Conservation (phyloP, 1,284 basidiomycete species). For the Moniliophthora roreri region DNA sequence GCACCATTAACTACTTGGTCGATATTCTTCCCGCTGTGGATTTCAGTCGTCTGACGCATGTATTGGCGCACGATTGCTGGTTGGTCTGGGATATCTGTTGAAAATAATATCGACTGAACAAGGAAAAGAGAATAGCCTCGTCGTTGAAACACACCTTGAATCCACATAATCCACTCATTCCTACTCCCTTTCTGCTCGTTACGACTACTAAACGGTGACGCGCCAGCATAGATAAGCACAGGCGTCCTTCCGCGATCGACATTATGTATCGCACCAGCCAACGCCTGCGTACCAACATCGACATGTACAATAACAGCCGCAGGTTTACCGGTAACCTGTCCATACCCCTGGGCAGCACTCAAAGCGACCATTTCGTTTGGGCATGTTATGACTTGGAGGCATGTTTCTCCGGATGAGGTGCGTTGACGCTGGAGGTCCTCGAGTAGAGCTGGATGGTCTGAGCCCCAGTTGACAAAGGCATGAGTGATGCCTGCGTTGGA, state of each 20-base stretch:
- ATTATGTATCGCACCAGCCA: conserved; percentile 74
- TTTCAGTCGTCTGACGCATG: conserved; percentile 64
- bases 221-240: conserved; percentile 70
- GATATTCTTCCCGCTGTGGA: conserved; percentile 51
- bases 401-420: conserved; percentile 32
- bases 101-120: not conserved
- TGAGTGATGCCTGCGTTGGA: conserved; percentile 63
- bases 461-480: conserved; percentile 75
- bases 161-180: conserved; percentile 76
- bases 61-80: conserved; percentile 68
- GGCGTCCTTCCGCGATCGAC: conserved; percentile 62
- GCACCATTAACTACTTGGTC: conserved; percentile 53
- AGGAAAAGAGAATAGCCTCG: not conserved
- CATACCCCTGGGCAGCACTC: conserved; percentile 70
- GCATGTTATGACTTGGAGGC: conserved; percentile 56
- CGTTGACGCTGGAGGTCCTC: conserved; percentile 66
- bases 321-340: conserved; percentile 61
- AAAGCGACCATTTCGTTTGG: conserved; percentile 78
- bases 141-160: conserved; percentile 50
- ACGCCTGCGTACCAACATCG: conserved; percentile 71
- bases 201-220: conserved; percentile 56
- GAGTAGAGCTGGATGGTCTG: conserved; percentile 68
- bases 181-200: conserved; percentile 59
- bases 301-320: conserved; percentile 74
- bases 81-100: conserved; percentile 65